phyloP scores from a whole-genome alignment of 148 eudicot genomes.

The Gaultheria prostrata region DNA sequence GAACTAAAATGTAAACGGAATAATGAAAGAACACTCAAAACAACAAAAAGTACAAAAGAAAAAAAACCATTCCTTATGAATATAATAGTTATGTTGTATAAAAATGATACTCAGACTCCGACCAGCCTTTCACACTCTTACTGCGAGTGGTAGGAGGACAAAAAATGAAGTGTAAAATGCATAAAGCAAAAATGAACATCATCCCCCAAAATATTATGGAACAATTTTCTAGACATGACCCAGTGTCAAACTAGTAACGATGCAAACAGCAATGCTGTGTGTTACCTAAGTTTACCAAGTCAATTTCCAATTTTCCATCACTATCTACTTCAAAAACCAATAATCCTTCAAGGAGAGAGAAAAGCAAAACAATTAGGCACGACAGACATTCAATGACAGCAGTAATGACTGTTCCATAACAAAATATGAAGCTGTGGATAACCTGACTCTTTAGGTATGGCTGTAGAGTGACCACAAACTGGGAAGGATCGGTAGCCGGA shows the following conservation, averaged over 20 bases:
- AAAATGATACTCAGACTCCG: neutral
- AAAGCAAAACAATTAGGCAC: neutral
- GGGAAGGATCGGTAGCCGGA: constrained; percentile 96
- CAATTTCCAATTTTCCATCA: too few relatives aligned
- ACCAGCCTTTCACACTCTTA: neutral
- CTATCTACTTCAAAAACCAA: neutral
- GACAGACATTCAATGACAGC: neutral
- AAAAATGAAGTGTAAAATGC: neutral
- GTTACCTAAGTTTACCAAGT: neutral
- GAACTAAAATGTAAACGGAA: neutral
- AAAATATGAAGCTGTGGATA: constrained; percentile 13
- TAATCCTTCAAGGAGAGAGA: neutral
- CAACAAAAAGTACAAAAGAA: neutral
- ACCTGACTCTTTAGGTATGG: constrained; percentile 98
- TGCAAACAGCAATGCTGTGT: neutral
- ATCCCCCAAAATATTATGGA: neutral
- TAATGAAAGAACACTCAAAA: neutral
- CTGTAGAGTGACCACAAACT: constrained; percentile 91
- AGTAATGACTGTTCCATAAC: neutral
- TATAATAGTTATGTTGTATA: neutral
- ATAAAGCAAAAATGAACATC: neutral
- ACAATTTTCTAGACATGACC: neutral
- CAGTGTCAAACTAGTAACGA: neutral
- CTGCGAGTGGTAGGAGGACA: neutral
- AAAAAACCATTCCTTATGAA: neutral